Evolutionary conservation across 116 monocot genomes (phyloP), one percentile per base, ranked within the genome.

Genomic region (Phalaenopsis hybrid): DNA sequence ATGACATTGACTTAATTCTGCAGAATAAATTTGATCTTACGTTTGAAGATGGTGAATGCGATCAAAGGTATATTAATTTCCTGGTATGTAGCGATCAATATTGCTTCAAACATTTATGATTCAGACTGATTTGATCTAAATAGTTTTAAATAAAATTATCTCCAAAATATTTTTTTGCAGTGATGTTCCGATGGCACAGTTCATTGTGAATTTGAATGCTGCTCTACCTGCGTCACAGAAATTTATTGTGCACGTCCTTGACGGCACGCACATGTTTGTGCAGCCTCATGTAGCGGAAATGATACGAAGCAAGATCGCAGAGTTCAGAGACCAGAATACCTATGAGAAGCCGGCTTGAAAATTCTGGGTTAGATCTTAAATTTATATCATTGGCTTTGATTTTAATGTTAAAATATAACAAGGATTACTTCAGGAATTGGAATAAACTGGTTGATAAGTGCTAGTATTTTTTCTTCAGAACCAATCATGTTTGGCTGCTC

Each of bases 161-260:
- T 15, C 9, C 11, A 57, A 43, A 21, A 79, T 21, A 68, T 49
- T 70, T 25, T 6, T 33, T 59, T 79, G 51, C 84, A 90, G 90
- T 58, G 90, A 90, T 76, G 34, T 90, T 12, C 90, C 88, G 11
- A 90, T 90, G 90, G 88, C 90, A 3, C 90, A 90, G 77, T 85
- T 90, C 74, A 88, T 90, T 13, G 75, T 88, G 44, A 88, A 84
- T 74, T 8, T 86, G 83, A 90, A 90, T 80, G 79, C 81, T 74
- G 83, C 88, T 16, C 49, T 88, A 79, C 90, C 90, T 43, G 75
- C 88, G 44, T 85, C 85, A 4, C 88, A 90, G 34, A 88, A 69
- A 76, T 90, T 90, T 72, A 90, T 90, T 6, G 65, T 90, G 46
- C 90, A 90, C 67, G 58, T 86, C 33, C 88, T 90, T 31, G 90